Evolutionary conservation across 129 eudicot species (phyloP).

Genomic region (Solidago caesia): DNA sequence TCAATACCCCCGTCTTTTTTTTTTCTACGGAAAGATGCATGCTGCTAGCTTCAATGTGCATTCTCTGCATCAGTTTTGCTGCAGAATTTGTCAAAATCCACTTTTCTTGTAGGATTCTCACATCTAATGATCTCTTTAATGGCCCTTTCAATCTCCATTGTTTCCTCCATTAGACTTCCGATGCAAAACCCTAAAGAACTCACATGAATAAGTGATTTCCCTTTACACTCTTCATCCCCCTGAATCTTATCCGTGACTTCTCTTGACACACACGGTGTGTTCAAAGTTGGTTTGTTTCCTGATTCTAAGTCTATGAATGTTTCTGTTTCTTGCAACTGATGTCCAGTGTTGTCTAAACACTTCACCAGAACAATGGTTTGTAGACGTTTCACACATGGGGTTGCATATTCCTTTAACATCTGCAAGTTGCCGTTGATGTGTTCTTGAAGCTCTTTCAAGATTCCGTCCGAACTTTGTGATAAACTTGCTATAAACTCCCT

Average conservation of each 20-base stretch:
- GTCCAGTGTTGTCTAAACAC: constrained; percentile 21
- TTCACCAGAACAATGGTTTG: constrained; percentile 32
- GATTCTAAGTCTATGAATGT: constrained; percentile 43
- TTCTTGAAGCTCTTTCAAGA: constrained; percentile 46
- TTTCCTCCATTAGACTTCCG: constrained; percentile 40
- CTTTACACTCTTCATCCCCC: constrained; percentile 36
- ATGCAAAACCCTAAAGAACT: constrained; percentile 58
- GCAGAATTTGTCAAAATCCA: constrained; percentile 34
- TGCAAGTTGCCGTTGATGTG: constrained; percentile 36
- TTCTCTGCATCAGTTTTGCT: constrained; percentile 26
- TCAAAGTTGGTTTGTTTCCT: constrained; percentile 26
- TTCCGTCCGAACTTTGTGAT: constrained; percentile 25
- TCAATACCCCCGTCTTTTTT: constrained; percentile 9
- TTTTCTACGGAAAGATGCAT: constrained; percentile 4
- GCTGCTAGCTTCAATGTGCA: constrained; percentile 25
- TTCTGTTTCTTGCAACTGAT: constrained; percentile 27
- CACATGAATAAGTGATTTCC: constrained; percentile 38
- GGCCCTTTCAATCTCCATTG: constrained; percentile 34
- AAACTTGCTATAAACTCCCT: constrained; percentile 35
- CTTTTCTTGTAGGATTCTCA: constrained; percentile 49
- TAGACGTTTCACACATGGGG: constrained; percentile 40
- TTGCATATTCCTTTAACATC: constrained; percentile 35
- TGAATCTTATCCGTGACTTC: constrained; percentile 29
- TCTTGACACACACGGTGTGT: constrained; percentile 8
- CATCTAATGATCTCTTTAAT: constrained; percentile 44